Evolutionary conservation across 192 early-diverging fungal species (phyloP), one percentile per base, ranked within the genome.

Genomic region (Bifiguratus adelaidae): DNA sequence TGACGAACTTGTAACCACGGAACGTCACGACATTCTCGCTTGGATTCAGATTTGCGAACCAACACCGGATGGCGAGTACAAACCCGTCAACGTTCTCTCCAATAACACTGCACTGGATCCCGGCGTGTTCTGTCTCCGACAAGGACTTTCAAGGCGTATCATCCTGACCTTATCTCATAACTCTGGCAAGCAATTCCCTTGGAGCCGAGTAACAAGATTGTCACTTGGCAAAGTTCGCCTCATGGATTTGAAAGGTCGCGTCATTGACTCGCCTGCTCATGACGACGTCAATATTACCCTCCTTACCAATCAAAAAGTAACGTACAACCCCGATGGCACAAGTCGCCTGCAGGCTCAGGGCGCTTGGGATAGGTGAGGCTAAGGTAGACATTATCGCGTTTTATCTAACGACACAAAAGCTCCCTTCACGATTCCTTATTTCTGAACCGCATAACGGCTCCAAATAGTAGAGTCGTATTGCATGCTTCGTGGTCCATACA

Each of bases 321-420:
- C 71, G 8, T 68, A 72, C 23, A 65, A 76, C 0, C 56, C 47
- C 2, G 77, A 85, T 43, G 84, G 84, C 11, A 80, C 82, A 1
- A 74, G 78, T 44, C 73, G 75, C 8, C 40, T 83, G 2, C 34
- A 56, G 15, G 65, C 70, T 5, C 61, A 70, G 4, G 76, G 73
- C 18, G 61, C 83, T 5, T 89, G 86, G 86, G 86, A 89, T 41
- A 82, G n/a, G n/a, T n/a, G n/a, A n/a, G n/a, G n/a, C n/a, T n/a
- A n/a, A n/a, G n/a, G n/a, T n/a, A n/a, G n/a, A n/a, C n/a, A n/a
- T n/a, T n/a, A n/a, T n/a, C n/a, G n/a, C n/a, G n/a, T n/a, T n/a
- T n/a, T n/a, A n/a, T n/a, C n/a, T n/a, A n/a, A n/a, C n/a, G n/a
- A n/a, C n/a, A n/a, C n/a, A n/a, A n/a, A n/a, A n/a, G 81, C 8